Percentiles rank a stretch among this genome's conserved stretches.
Evolutionary conservation across 306 rosid genomes (phyloP).

Genomic region (Abrus precatorius): DNA sequence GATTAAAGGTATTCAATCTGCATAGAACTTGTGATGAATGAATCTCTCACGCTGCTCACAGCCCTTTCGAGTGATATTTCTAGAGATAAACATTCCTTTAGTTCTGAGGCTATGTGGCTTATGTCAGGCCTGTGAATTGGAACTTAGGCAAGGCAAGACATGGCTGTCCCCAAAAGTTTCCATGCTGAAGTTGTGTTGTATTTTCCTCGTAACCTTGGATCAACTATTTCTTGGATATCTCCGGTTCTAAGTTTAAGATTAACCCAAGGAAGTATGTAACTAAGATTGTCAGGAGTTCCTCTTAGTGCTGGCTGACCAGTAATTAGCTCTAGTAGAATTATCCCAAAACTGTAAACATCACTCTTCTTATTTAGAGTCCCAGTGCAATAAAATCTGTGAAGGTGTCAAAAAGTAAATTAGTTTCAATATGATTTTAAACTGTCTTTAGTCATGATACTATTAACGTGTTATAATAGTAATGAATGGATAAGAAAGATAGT

Average conservation of each 20-base stretch:
- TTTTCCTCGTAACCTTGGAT: constrained; percentile 24
- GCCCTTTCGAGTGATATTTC: constrained; percentile 24
- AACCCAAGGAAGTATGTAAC: constrained; percentile 25
- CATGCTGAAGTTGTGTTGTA: constrained; percentile 20
- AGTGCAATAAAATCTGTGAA: constrained; percentile 7
- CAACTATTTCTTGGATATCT: constrained; percentile 21
- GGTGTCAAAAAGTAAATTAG: neutral
- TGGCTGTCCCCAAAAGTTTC: constrained; percentile 29
- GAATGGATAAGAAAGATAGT: too few species aligned
- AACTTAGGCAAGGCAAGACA: constrained; percentile 11
- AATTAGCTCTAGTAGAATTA: constrained; percentile 9
- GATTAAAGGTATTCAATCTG: constrained; percentile 9
- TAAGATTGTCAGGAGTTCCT: neutral
- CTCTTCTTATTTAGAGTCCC: constrained; percentile 21
- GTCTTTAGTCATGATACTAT: too few species aligned
- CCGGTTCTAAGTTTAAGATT: neutral
- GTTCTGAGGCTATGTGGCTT: neutral
- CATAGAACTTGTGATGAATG: neutral
- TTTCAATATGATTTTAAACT: neutral
- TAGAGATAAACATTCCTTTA: constrained; percentile 15
- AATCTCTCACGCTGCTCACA: neutral
- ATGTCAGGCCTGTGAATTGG: constrained; percentile 35
- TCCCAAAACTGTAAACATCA: constrained; percentile 20
- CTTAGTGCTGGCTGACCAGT: constrained; percentile 15
- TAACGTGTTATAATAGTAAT: too few species aligned